phyloP scores from a whole-genome alignment of 192 early-diverging fungal species.

The Lobulomyces angularis region DNA sequence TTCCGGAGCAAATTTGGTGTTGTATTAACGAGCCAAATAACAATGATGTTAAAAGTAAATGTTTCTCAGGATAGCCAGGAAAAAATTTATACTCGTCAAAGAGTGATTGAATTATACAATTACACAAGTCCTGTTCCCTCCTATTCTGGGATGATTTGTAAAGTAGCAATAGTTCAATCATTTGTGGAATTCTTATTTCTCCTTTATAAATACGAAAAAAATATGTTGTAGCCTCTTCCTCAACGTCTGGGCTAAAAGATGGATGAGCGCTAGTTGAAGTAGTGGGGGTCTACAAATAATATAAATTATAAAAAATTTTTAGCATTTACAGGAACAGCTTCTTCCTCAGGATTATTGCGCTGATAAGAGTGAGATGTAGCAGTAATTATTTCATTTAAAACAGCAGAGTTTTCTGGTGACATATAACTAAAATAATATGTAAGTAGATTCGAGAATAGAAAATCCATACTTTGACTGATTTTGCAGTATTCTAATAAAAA shows the following conservation, averaged over 20 bases:
- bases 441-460: slow-evolving; percentile 8
- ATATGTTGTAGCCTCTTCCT: slow-evolving; percentile 59
- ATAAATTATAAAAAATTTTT: too few relatives aligned
- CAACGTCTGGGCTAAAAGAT: slow-evolving; percentile 59
- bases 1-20: slow-evolving; percentile 68
- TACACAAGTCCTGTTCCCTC: slow-evolving; percentile 70
- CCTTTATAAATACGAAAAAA: slow-evolving; percentile 69
- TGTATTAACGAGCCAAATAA: slow-evolving; percentile 87
- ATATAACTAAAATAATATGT: slow-evolving; percentile 22
- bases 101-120: slow-evolving; percentile 82
- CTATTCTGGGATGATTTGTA: slow-evolving; percentile 65
- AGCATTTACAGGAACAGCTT: too few relatives aligned
- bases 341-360: slow-evolving; percentile 21
- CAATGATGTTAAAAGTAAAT: slow-evolving; percentile 74
- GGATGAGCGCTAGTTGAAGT: too few relatives aligned
- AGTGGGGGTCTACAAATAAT: too few relatives aligned
- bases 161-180: slow-evolving; percentile 68
- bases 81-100: slow-evolving; percentile 96
- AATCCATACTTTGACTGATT: slow-evolving; percentile 13
- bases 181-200: slow-evolving; percentile 65
- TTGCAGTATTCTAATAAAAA: slow-evolving; percentile 55
- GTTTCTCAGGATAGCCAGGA: slow-evolving; percentile 83
- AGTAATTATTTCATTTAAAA: slow-evolving; percentile 43
- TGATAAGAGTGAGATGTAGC: slow-evolving; percentile 33
- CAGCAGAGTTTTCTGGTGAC: slow-evolving; percentile 47